Evolutionary conservation across 371 early-diverging fungal species (phyloP), one percentile per base, ranked within the genome.

Genomic region (Spiromyces aspiralis): DNA sequence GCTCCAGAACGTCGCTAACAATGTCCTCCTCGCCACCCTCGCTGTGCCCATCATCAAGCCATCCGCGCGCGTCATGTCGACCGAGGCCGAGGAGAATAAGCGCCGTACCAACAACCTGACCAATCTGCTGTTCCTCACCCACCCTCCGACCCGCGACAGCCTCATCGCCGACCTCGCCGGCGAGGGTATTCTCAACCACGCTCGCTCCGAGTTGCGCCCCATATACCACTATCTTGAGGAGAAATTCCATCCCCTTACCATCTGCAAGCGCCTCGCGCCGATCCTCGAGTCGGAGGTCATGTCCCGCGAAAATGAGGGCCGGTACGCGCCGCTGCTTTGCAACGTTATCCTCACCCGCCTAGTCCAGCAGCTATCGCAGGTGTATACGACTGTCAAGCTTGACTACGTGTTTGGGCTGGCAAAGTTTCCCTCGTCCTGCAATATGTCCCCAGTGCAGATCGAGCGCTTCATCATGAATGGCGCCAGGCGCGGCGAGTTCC

Each of bases 391-490:
- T 50, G 85, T 95, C 70, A 85, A 90, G 74, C 78, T 96, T 27
- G 93, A 91, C 59, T 81, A 84, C 69, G 80, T 97, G 27, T 77
- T 90, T 49, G 72, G 84, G 49, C 75, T 95, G 25, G 87, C 91
- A 23, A 76, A 86, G 23, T 89, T 95, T 79, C 79, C 86, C 19
- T 77, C 73, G 27, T 86, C 91, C 21, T 85, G 79, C 78, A 80
- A 78, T 73, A 82, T 86, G 62, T 84, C 83, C 54, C 80, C 87
- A 10, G 81, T 86, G 43, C 77, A 78, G 13, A 87, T 97, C 58
- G 98, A 97, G 72, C 86, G 87, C 69, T 91, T 95, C 70, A 84
- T 96, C 58, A 90, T 96, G 90, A 83, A 87, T 66, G 98, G 94
- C 27, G 90, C 91, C 70, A 84, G 90, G 54, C 87, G 87, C 64